Evolutionary conservation across 2,329 filamentous ascomycete species (phyloP).

Genomic region (Fonsecaea nubica): DNA sequence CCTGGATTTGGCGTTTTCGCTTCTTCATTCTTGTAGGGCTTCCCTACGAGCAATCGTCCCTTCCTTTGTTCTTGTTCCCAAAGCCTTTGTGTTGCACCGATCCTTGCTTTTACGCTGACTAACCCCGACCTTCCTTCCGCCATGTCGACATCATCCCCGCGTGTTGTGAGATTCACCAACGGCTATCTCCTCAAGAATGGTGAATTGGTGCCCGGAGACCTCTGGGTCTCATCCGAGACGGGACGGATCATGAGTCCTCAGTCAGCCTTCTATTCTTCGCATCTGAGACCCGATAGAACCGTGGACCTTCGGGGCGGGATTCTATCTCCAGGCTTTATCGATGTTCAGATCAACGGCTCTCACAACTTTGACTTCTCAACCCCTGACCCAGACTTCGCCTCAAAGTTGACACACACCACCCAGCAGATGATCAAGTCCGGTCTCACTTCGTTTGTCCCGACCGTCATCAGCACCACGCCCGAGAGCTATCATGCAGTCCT

Average conservation of each 20-base stretch:
- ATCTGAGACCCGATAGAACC: conserved; percentile 69
- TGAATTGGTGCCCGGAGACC: conserved; percentile 73
- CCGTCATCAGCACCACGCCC: conserved; percentile 78
- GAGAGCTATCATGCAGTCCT: conserved; percentile 79
- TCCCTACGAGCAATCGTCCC: conserved; percentile 34
- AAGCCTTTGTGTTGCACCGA: neutral
- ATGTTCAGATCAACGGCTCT: conserved; percentile 89
- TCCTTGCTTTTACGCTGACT: conserved; percentile 36
- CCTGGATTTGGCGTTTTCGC: conserved; percentile 3
- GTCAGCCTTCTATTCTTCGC: conserved; percentile 60
- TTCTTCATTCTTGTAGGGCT: conserved; percentile 37
- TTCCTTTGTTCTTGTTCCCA: conserved; percentile 19
- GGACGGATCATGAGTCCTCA: conserved; percentile 81
- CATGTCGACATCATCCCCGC: conserved; percentile 43
- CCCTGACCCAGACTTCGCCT: conserved; percentile 71
- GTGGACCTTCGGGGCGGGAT: conserved; percentile 84
- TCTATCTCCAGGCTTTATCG: conserved; percentile 83
- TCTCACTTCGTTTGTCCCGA: conserved; percentile 87
- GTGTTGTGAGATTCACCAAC: conserved; percentile 87
- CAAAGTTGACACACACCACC: conserved; percentile 75
- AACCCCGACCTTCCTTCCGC: conserved; percentile 44
- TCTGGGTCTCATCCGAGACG: conserved; percentile 84
- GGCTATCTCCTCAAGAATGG: conserved; percentile 76
- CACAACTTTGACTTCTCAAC: conserved; percentile 91
- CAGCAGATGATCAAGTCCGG: conserved; percentile 75